Evolutionary conservation across 2,329 filamentous ascomycete genomes (phyloP).

Genomic region (Colletotrichum brevisporum): DNA sequence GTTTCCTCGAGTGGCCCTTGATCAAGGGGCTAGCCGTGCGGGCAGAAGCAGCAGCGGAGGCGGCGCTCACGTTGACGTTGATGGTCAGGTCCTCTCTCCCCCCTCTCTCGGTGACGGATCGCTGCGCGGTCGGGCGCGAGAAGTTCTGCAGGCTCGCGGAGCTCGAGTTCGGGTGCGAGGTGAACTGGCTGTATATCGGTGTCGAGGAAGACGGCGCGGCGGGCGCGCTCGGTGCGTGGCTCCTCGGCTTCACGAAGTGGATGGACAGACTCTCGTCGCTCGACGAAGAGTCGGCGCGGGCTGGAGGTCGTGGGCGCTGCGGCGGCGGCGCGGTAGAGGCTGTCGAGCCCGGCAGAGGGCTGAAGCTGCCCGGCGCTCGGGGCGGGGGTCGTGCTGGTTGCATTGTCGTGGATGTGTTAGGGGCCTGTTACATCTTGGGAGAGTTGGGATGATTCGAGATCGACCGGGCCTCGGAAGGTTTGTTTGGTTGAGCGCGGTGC

Average conservation of each 20-base stretch:
- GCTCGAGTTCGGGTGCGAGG: constrained; percentile 63
- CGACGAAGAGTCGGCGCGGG: constrained; percentile 61
- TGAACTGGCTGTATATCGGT: constrained; percentile 64
- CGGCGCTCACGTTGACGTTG: constrained; percentile 43
- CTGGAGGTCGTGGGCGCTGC: constrained; percentile 51
- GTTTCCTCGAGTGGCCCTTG: constrained; percentile 70
- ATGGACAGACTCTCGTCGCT: constrained; percentile 61
- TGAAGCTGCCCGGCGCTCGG: constrained; percentile 70
- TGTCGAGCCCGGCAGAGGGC: constrained; percentile 59
- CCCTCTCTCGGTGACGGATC: constrained; percentile 37
- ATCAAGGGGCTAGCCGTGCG: constrained; percentile 47
- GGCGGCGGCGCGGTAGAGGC: constrained; percentile 48
- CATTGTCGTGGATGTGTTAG: constrained; percentile 56
- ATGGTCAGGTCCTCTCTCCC: constrained; percentile 27
- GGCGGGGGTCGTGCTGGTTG: constrained; percentile 63
- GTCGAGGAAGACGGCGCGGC: constrained; percentile 30
- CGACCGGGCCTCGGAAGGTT: constrained; percentile 21
- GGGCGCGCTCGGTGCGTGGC: constrained; percentile 40
- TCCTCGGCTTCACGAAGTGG: constrained; percentile 61
- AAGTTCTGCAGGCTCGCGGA: constrained; percentile 68
- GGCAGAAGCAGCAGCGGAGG: constrained; percentile 48
- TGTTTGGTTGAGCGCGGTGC: constrained; percentile 7
- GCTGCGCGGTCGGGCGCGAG: constrained; percentile 64
- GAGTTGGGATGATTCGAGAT: constrained; percentile 39
- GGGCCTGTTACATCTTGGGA: constrained; percentile 60